A percentile compares a stretch with the other conserved stretches of the same genome.
These are phyloP conservation scores for Salix udensis DNA, from an alignment of 345 rosid species.

Conservation along the genomic window DNA sequence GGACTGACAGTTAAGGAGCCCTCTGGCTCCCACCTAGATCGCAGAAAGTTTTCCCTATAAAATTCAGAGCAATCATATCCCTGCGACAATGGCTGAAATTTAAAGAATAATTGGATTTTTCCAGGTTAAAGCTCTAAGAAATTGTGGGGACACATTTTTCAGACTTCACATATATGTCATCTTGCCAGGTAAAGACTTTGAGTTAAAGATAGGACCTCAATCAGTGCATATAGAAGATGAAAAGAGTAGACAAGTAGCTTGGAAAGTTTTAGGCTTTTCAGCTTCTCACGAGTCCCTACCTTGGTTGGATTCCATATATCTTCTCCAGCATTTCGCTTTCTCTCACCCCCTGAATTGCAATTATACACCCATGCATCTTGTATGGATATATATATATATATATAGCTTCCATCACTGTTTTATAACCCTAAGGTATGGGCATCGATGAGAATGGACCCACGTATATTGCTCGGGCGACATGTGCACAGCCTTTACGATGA, in stretches of 20 bases:
- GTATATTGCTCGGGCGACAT: background rate
- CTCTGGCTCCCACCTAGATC: background rate
- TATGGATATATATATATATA: background rate
- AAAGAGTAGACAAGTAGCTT: background rate
- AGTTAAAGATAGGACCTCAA: background rate
- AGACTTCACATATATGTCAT: background rate
- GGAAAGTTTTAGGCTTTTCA: background rate
- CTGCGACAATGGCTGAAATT: background rate
- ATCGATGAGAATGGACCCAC: constrained; percentile 28
- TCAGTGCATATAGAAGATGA: background rate
- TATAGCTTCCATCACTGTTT: constrained; percentile 19
- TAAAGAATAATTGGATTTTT: background rate
- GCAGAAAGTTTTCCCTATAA: background rate
- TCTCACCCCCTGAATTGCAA: constrained; percentile 7
- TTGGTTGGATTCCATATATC: constrained; percentile 27
- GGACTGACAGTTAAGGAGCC: background rate
- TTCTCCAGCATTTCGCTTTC: constrained; percentile 13
- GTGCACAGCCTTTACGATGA: constrained; percentile 4
- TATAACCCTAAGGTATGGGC: constrained; percentile 27
- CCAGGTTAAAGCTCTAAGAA: background rate
- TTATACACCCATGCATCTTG: constrained; percentile 13
- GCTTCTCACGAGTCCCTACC: constrained; percentile 26
- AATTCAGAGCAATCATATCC: background rate
- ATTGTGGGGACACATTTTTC: constrained; percentile 8
- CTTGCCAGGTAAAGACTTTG: constrained; percentile 1